Base-by-base conservation (phyloP, 176 grass and related monocot genomes). In the Alloteropsis semialata region DNA sequence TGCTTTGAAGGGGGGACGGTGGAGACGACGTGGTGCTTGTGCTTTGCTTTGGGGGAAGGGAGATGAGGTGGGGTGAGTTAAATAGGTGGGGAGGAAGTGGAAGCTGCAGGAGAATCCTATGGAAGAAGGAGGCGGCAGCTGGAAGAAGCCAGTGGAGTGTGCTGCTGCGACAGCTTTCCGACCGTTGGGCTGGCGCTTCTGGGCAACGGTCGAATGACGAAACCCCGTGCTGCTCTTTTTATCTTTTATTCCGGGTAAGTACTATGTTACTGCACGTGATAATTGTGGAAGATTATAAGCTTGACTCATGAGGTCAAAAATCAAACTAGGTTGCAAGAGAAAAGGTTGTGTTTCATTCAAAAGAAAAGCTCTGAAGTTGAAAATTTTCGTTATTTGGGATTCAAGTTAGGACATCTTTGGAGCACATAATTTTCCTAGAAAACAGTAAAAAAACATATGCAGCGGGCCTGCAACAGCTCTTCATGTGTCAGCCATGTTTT, bases 131-230 rank as follows among this genome's bases (percentile, higher is more conserved):
- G 8, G 69, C 39, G 42, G 69, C 27, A 22, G 16, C 50, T 69
- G 63, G 77, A 85, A 50, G 77, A 65, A 89, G 88, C 63, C 82
- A 71, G 77, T 89, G 63, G 77, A 76, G 62, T 50, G 67, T 28
- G 55, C 65, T 56, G 9, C 46, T 17, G 74, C n/a, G 63, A 49
- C 25, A 33, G 72, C 63, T 3, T 63, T 16, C 54, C 4, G 46
- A 80, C 87, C 87, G 81, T 89, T 89, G 67, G 57, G 19, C 27
- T 71, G 64, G 79, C 1, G 72, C 43, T 1, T 43, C 42, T 2
- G 30, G 45, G 45, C 66, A 88, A 88, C 86, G 86, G 86, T 84
- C 81, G 67, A 49, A 58, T 87, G 62, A 56, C 50, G 71, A 21
- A 55, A 5, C 29, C 30, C 18, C 12, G 32, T 34, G 29, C 10